A percentile compares a stretch with the other conserved stretches of the same genome.
phyloP scores from a whole-genome alignment of 495 filamentous ascomycete genomes.

The Aspergillus bridgeri region DNA sequence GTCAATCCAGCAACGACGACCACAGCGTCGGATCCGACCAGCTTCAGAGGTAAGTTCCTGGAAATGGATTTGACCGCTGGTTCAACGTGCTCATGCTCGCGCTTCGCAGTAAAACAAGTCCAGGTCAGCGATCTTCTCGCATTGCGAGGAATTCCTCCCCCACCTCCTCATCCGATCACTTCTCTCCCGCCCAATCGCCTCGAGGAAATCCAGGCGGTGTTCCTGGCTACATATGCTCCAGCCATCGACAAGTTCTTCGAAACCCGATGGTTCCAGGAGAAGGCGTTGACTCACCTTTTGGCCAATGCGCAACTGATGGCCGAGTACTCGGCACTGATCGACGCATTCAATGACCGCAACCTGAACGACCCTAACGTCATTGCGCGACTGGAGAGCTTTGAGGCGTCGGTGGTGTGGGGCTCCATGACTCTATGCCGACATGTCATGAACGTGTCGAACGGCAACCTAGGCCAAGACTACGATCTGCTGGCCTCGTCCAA shows the following conservation, averaged over 20 bases:
- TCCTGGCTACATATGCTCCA: constrained; percentile 69
- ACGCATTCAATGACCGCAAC: constrained; percentile 44
- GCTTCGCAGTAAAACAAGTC: constrained; percentile 59
- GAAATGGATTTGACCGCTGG: not conserved
- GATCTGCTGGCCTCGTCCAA: constrained; percentile 60
- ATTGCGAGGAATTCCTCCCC: constrained; percentile 59
- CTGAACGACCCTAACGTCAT: constrained; percentile 38
- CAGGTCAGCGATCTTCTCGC: constrained; percentile 74
- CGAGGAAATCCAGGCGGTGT: constrained; percentile 71
- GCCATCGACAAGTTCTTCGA: constrained; percentile 81
- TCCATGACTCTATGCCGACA: constrained; percentile 51
- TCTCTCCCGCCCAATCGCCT: constrained; percentile 50
- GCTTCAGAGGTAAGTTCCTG: constrained; percentile 36
- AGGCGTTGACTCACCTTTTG: constrained; percentile 49
- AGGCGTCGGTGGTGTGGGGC: constrained; percentile 70
- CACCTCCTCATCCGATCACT: constrained; percentile 53
- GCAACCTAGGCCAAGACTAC: constrained; percentile 37
- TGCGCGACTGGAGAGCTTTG: constrained; percentile 57
- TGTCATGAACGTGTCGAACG: constrained; percentile 36
- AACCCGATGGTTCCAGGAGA: constrained; percentile 72
- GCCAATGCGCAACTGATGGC: constrained; percentile 57
- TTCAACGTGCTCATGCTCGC: constrained; percentile 3
- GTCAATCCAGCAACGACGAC: constrained; percentile 28
- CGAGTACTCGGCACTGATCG: constrained; percentile 59
- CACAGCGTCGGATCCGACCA: constrained; percentile 28